These are phyloP conservation scores for Erysimum cheiranthoides DNA, from an alignment of 345 rosid species.

Conservation along the genomic window DNA sequence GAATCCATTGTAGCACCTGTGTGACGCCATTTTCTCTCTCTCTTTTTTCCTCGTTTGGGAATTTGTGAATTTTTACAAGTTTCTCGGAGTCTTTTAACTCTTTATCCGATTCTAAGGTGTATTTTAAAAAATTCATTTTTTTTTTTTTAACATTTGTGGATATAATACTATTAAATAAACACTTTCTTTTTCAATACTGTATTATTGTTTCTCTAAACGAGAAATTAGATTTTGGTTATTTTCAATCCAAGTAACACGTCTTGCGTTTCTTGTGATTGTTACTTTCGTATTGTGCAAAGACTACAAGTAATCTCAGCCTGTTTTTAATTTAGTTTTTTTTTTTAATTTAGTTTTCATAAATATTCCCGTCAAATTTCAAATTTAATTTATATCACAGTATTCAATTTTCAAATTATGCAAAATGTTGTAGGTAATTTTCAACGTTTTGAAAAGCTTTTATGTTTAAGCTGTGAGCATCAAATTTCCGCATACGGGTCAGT, in stretches of 20 bases:
- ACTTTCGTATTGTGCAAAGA: conserved; percentile 14
- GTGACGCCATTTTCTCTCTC: conserved; percentile 52
- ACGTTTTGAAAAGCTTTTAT: no score
- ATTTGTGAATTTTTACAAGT: conserved; percentile 10
- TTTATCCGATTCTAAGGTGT: conserved; percentile 24
- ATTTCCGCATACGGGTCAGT: neutral
- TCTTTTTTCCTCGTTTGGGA: neutral
- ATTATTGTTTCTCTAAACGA: neutral
- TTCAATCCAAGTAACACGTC: neutral
- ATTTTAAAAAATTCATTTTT: no score
- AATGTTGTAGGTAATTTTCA: no score
- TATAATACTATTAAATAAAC: neutral
- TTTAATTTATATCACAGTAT: no score
- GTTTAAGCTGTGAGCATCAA: no score
- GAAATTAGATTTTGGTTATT: neutral
- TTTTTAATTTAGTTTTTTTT: neutral
- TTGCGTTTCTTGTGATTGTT: conserved; percentile 4
- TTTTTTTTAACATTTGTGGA: no score
- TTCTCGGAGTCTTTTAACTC: conserved; percentile 29
- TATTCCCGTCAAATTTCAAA: no score
- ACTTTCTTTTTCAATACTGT: neutral
- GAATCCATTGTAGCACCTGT: conserved; percentile 41
- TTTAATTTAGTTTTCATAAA: neutral
- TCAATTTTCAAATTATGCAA: no score
- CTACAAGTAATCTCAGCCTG: neutral